Percentiles rank a stretch among this genome's conserved stretches.
phyloP scores from a whole-genome alignment of 148 eudicot genomes.

The Tetragonia tetragonoides region DNA sequence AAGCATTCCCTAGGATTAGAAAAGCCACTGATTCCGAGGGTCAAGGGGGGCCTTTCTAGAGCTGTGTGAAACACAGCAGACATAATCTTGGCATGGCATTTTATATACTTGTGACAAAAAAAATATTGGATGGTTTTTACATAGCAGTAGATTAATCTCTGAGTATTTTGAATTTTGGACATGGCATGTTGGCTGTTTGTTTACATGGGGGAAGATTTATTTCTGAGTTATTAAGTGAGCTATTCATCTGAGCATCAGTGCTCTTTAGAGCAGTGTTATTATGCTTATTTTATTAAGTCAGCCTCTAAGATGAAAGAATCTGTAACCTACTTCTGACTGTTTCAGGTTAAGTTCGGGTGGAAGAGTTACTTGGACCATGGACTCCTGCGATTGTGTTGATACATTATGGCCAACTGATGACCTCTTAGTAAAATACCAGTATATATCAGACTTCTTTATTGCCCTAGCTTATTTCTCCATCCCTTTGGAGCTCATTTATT shows the following conservation, averaged over 20 bases:
- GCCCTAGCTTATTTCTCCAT: conserved; percentile 93
- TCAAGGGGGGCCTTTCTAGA: neutral
- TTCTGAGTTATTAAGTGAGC: neutral
- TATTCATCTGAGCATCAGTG: neutral
- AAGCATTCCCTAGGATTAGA: neutral
- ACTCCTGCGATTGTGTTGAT: conserved; percentile 77
- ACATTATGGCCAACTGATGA: conserved; percentile 76
- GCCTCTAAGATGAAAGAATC: neutral
- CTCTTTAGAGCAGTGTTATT: neutral
- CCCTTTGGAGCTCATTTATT: conserved; percentile 88
- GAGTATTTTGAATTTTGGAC: neutral
- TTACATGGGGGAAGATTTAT: neutral
- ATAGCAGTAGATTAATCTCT: no score
- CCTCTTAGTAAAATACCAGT: conserved; percentile 78
- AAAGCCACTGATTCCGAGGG: neutral
- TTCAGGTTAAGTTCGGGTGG: conserved; percentile 31
- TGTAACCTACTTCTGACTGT: neutral
- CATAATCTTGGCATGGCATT: neutral
- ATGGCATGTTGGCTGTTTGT: neutral
- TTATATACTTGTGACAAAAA: no score
- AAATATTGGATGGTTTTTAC: no score
- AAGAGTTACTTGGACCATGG: conserved; percentile 44
- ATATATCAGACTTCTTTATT: conserved; percentile 83
- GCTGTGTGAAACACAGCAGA: no score
- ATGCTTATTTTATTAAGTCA: neutral